phyloP scores from a whole-genome alignment of 768 basidiomycete genomes.

The Collybiopsis luxurians region DNA sequence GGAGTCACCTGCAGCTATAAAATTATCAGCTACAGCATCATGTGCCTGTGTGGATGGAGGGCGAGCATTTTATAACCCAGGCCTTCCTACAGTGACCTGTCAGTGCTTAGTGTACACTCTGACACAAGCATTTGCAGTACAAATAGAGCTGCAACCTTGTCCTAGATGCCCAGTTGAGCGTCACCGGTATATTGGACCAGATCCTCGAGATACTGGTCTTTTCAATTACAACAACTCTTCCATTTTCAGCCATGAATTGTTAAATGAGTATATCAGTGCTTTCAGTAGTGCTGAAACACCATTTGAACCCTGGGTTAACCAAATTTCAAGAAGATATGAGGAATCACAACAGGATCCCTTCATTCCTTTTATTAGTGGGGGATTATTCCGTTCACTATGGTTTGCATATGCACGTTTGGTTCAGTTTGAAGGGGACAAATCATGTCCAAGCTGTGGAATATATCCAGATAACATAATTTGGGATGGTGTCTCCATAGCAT shows the following conservation, averaged over 20 bases:
- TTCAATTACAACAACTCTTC: constrained; percentile 33
- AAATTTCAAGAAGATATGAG: constrained; percentile 20
- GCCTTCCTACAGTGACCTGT: not conserved
- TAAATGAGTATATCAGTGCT: constrained; percentile 30
- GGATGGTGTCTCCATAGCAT: constrained; percentile 31
- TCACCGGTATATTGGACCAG: constrained; percentile 26
- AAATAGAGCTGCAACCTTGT: not conserved
- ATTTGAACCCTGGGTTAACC: constrained; percentile 25
- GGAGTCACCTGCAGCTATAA: no score
- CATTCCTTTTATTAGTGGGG: constrained; percentile 21
- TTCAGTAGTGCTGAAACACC: constrained; percentile 33
- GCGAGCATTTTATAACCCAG: not conserved
- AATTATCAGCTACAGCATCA: no score
- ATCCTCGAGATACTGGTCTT: constrained; percentile 21
- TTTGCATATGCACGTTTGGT: constrained; percentile 27
- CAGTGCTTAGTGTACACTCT: not conserved
- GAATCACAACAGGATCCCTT: constrained; percentile 4
- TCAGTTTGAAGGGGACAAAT: constrained; percentile 20
- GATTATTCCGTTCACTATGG: constrained; percentile 29
- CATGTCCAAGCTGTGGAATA: constrained; percentile 23
- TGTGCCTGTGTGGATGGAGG: not conserved
- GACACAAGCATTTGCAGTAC: no score
- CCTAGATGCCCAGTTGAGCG: constrained; percentile 4
- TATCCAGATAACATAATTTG: constrained; percentile 27
- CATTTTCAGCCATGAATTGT: constrained; percentile 28